Base-by-base conservation (phyloP, 306 rosid species). In the Rubus idaeus region DNA sequence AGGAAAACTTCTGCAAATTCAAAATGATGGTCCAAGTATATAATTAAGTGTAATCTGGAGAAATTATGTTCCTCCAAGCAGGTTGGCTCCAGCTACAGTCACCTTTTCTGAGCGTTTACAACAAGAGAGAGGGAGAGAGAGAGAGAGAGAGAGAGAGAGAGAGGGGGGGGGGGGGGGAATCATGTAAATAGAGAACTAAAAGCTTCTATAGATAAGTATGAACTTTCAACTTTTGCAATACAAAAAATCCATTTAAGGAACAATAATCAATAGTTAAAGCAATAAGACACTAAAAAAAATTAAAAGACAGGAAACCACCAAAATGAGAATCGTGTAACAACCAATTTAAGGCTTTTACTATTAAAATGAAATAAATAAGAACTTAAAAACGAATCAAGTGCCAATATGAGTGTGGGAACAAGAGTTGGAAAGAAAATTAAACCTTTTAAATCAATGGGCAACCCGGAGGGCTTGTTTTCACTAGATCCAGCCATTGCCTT, bases 371-470 rank as follows among this genome's bases (percentile, higher is more conserved):
- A 13, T 14, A n/a, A 71, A 57, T 7, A 55, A 7, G 35, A 44
- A 57, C 74, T 35, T 5, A 26, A 57, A 47, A 10, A 45, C 26
- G 50, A 60, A 47, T n/a, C 45, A 35, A 53, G 8, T 20, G 16
- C 7, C 9, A 55, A 57, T 17, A 73, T 11, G 67, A 8, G 69
- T 60, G 17, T 44, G 30, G 30, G 10, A 58, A 10, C 69, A 44
- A 4, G 12, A 45, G 0, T 13, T 13, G 21, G 57, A 73, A 56
- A 18, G 75, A 73, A 73, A 64, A 52, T 17, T 53, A 61, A 23
- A 91, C 98, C 98, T 88, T 56, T 90, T 82, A 94, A 84, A 88
- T 94, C 84, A 79, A 94, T 94, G 40, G 97, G 94, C 85, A 94
- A 81, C 76, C 98, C 98, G 0, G 95, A 47, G 75, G 85, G 87